Base-by-base conservation (phyloP, 495 filamentous ascomycete genomes). In the Cladorrhinum samala region DNA sequence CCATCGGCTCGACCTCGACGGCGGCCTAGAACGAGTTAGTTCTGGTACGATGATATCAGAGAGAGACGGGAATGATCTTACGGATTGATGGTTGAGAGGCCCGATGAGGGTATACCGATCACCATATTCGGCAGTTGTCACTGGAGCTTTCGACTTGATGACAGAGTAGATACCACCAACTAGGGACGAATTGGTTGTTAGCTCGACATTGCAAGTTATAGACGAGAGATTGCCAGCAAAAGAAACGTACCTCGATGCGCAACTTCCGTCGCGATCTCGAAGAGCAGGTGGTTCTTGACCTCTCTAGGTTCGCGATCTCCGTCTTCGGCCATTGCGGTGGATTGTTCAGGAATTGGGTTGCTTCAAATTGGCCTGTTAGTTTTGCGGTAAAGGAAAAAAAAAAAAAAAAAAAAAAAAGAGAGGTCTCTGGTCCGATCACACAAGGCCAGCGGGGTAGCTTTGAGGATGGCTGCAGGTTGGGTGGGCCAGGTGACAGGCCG, bases 141-240 rank as follows among this genome's bases (percentile, higher is more conserved):
- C 92, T 8, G 93, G 91, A 17, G 93, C 92, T 70, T 98, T 98
- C 48, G 93, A 98, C 73, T 98, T 98, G 66, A 98, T 83, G 48
- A 98, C 93, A 13, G 92, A 96, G 75, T 98, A 98, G 72, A 98
- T 98, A 56, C 93, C 93, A 64, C 93, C 93, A 52, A 98, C 93
- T 92, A 54, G 33, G 49, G n/a, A n/a, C n/a, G n/a, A n/a, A n/a
- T n/a, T n/a, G n/a, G n/a, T n/a, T n/a, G n/a, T n/a, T n/a, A 27
- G 16, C 30, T 13, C 38, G 58, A 58, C 48, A 61, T 57, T 46
- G 44, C 18, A 40, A 23, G n/a, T 16, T 18, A 7, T 23, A 27
- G 21, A 42, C 45, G 13, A 30, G 27, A 24, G 27, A 1, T 25
- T 2, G 3, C n/a, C 8, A 19, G 40, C 39, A 50, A 24, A 46